Evolutionary conservation across 23 red algal species (phyloP), one percentile per base, ranked within the genome.

Genomic region (Gracilaria domingensis): DNA sequence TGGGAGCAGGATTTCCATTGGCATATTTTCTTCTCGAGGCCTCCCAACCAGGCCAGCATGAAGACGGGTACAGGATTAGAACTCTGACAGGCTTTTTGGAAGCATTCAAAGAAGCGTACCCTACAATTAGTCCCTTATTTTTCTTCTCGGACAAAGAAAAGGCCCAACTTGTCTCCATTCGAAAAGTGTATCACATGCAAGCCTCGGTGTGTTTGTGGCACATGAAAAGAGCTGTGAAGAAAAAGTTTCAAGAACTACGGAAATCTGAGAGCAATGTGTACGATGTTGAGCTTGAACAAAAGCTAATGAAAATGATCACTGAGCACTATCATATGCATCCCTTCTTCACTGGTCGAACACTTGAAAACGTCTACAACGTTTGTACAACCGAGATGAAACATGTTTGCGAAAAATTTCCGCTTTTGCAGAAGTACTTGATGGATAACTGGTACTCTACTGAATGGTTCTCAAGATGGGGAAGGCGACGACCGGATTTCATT

Each of bases 1-100:
- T 67, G 62, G 62, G 62, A 8, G 34, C 62, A 67, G 62, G 62
- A 67, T 67, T 67, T 36, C 62, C 62, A 5, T 11, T 67, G 5
- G 62, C 62, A 8, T 67, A 67, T 67, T 14, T 67, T 36, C 26
- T 67, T 33, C 62, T 67, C 14, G 14, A 67, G 14, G 34, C 62
- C 11, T 30, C 62, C 11, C 7, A 33, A 67, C 28, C 34, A 8
- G 62, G 34, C 5, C 7, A 67, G 5, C 5, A 33, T 14, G 7
- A 33, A 11, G 45, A 48, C 12, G 7, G 5, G 5, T 48, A 48
- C 45, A 5, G 45, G 12, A 5, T 12, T 48, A 48, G 45, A 48
- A 48, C 45, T 48, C 5, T 48, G 7, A 48, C 45, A 5, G 45
- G 45, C 5, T 48, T 48, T 67, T 30, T 33, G 62, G 14, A 14